phyloP scores from a whole-genome alignment of 768 basidiomycete species.

The Polyporus arcularius region DNA sequence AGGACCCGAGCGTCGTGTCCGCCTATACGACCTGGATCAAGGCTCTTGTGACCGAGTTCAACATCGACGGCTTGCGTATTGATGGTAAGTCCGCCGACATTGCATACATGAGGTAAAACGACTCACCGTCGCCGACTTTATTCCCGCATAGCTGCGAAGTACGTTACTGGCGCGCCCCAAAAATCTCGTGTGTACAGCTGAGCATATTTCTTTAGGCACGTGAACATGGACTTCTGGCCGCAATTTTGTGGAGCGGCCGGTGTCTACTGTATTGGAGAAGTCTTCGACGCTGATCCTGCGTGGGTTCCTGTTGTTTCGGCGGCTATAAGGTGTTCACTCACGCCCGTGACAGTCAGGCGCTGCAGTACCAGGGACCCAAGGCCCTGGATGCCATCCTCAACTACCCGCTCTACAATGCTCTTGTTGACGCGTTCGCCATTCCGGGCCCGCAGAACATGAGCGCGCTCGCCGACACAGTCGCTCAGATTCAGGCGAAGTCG shows the following conservation, averaged over 20 bases:
- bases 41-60: constrained; percentile 66
- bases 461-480: constrained; percentile 52
- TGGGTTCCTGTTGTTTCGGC: constrained; percentile 24
- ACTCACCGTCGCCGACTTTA: constrained; percentile 1
- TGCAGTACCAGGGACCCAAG: constrained; percentile 61
- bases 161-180: constrained; percentile 14
- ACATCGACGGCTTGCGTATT: constrained; percentile 85
- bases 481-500: constrained; percentile 55
- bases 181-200: neutral
- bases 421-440: constrained; percentile 66
- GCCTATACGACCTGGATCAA: constrained; percentile 71
- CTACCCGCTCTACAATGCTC: constrained; percentile 67
- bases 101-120: neutral
- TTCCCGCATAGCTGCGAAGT: constrained; percentile 35
- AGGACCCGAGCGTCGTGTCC: constrained; percentile 60
- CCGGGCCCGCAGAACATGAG: constrained; percentile 68
- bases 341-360: constrained; percentile 43
- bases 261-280: constrained; percentile 87
- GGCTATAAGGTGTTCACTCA: neutral
- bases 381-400: constrained; percentile 71
- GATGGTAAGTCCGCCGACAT: constrained; percentile 47
- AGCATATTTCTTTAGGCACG: constrained; percentile 46
- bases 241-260: constrained; percentile 71
- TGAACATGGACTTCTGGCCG: constrained; percentile 77
- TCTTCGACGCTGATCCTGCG: constrained; percentile 58